These are phyloP conservation scores for Musa acuminata DNA, from an alignment of 176 grass and related monocot species.

Conservation along the genomic window DNA sequence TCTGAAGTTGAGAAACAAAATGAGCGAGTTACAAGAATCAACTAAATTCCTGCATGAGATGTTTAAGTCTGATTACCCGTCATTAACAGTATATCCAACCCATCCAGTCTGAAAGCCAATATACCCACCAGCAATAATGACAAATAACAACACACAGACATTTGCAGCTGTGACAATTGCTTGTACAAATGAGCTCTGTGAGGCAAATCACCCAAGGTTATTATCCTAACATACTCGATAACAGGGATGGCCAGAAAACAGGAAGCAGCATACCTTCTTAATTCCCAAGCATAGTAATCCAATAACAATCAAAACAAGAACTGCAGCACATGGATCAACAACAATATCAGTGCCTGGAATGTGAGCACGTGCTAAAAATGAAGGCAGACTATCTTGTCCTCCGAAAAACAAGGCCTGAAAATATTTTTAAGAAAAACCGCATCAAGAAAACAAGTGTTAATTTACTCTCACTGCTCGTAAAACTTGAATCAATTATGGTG, in stretches of 20 bases:
- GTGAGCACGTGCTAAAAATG: constrained; percentile 72
- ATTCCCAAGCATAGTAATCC: constrained; percentile 69
- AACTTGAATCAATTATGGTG: neutral
- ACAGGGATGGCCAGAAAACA: neutral
- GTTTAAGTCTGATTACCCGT: constrained; percentile 46
- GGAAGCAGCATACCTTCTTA: constrained; percentile 57
- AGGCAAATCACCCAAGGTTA: constrained; percentile 1
- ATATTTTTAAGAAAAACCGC: neutral
- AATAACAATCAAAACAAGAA: constrained; percentile 61
- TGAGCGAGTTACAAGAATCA: neutral
- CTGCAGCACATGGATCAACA: constrained; percentile 79
- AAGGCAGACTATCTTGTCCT: constrained; percentile 69
- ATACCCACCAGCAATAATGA: constrained; percentile 76
- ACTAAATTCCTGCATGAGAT: neutral
- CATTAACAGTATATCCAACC: constrained; percentile 69
- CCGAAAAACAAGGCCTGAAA: constrained; percentile 94
- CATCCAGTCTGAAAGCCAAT: constrained; percentile 89
- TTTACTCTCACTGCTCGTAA: neutral
- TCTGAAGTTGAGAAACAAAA: constrained; percentile 30
- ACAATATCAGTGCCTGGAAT: constrained; percentile 62
- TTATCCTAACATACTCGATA: neutral
- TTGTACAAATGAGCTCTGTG: constrained; percentile 86
- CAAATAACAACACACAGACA: constrained; percentile 92
- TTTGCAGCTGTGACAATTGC: constrained; percentile 62
- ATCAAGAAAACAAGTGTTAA: neutral